Base-by-base conservation (phyloP, 2,329 filamentous ascomycete species). In the Ascochyta clinopodiicola region DNA sequence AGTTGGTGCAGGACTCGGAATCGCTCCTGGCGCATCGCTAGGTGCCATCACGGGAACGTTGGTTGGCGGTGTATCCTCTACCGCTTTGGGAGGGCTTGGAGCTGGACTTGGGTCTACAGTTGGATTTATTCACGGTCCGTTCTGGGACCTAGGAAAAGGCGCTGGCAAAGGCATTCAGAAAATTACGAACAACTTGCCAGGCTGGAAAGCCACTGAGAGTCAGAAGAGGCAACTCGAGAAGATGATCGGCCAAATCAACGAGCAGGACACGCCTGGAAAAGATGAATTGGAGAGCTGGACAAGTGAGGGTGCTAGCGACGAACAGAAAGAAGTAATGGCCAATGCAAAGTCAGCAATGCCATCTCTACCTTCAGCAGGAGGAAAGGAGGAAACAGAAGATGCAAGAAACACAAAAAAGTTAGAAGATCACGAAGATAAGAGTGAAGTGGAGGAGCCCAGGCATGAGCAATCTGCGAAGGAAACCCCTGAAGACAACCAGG, bases 41-140 rank as follows among this genome's bases (percentile, higher is more conserved):
- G 64, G 64, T 31, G 56, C 63, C 13, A 53, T 67, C 4, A 63
- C 61, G 21, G 64, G 64, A 1, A 63, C 64, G 6, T 27, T 67
- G 15, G 60, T 67, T 1, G 64, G 64, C 9, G 64, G 63, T 15
- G 51, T 66, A 2, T 54, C 61, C n/a, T 64, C 61, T 3, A 64
- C 60, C 6, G 51, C 66, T 19, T 56, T 65, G 1, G 57, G 59
- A 15, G 58, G 64, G 5, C 36, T 70, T 8, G 62, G 66, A n/a
- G 62, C 62, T 17, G 64, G 60, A 0, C 25, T 62, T 21, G 60
- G 62, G 19, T 56, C 61, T 5, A 61, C 64, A 2, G 65, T 64
- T 34, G 60, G 56, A 9, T 36, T 58, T 17, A 17, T 17, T 17
- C 59, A 60, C 44, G 64, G 64, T 24, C 62, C 52, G 3, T 62